Percentiles rank a stretch among this genome's conserved stretches.
phyloP scores from a whole-genome alignment of 2,329 filamentous ascomycete species.

The Botrytis squamosa region DNA sequence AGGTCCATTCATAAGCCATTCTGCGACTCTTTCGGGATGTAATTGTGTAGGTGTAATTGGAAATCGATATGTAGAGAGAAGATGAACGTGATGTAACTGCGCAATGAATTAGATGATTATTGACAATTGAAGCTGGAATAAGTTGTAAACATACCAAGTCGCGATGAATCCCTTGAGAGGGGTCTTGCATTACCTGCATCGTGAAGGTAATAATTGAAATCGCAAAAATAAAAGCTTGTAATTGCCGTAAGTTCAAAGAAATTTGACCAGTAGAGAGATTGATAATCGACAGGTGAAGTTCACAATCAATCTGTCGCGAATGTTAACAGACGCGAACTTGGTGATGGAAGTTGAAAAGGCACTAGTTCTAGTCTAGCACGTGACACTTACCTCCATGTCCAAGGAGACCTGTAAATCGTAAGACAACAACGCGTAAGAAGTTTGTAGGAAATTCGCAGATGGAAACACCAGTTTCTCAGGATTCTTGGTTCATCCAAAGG shows the following conservation, averaged over 20 bases:
- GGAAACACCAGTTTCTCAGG: background rate
- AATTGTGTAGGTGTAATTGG: slow-evolving; percentile 65
- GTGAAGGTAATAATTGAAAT: slow-evolving; percentile 10
- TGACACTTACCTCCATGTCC: background rate
- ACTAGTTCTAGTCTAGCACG: background rate
- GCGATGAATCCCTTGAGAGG: slow-evolving; percentile 44
- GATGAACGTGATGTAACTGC: slow-evolving; percentile 67
- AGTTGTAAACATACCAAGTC: slow-evolving; percentile 43
- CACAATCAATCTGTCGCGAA: slow-evolving; percentile 11
- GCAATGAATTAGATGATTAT: slow-evolving; percentile 23
- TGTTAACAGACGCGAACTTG: slow-evolving; percentile 4
- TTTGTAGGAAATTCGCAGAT: background rate
- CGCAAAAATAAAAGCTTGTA: background rate
- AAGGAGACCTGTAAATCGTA: background rate
- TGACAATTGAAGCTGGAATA: slow-evolving; percentile 15
- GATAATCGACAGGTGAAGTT: background rate
- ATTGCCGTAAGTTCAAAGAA: background rate
- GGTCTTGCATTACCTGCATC: slow-evolving; percentile 44
- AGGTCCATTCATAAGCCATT: slow-evolving; percentile 80
- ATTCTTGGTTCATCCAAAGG: background rate
- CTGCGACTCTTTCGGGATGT: slow-evolving; percentile 73
- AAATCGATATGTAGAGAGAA: slow-evolving; percentile 81
- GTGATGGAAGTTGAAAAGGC: slow-evolving; percentile 4
- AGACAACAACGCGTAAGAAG: background rate
- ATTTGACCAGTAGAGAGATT: background rate